Base-by-base conservation (phyloP, 257 asterid genomes). In the Solanum sejunctum region DNA sequence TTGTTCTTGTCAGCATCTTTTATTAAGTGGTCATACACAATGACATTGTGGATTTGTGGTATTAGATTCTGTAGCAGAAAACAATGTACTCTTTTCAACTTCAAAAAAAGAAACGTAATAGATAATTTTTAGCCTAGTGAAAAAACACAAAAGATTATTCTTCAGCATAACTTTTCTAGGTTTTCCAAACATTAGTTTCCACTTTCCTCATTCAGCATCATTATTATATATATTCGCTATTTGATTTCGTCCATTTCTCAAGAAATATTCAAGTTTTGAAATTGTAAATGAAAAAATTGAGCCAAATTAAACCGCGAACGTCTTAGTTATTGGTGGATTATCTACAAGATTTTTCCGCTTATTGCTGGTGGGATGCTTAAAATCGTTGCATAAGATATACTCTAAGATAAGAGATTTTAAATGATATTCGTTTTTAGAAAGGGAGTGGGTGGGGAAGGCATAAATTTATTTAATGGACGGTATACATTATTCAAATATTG, bases 51-150 rank as follows among this genome's bases (percentile, higher is more conserved):
- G 39, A 36, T 36, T 36, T 36, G 39, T 51, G 89, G 88, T 75
- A 93, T 85, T 75, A 82, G 88, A 93, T 93, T 93, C 94, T 88
- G 64, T 70, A 16, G 86, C 69, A 86, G 54, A 61, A 85, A 86
- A 85, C 85, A 43, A 20, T 77, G 23, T 51, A 83, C 80, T 32
- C 66, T 28, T 28, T 85, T 58, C 26, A 70, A 84, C 85, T 86
- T 78, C 71, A 60, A 52, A 69, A 26, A 36, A 28, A 28, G 2
- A 39, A 13, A 39, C 45, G 20, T 49, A 70, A 70, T n/a, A 75
- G 39, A 23, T 43, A 11, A 52, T 70, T 66, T 17, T 63, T 75
- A 61, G 16, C 61, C 56, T 12, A 17, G 16, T 82, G 54, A 28
- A 32, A 57, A 52, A 49, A 47, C 61, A 67, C 83, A 81, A 81